These are phyloP conservation scores for Phellopilus nigrolimitatus DNA, from an alignment of 1,284 basidiomycete species.

Conservation along the genomic window DNA sequence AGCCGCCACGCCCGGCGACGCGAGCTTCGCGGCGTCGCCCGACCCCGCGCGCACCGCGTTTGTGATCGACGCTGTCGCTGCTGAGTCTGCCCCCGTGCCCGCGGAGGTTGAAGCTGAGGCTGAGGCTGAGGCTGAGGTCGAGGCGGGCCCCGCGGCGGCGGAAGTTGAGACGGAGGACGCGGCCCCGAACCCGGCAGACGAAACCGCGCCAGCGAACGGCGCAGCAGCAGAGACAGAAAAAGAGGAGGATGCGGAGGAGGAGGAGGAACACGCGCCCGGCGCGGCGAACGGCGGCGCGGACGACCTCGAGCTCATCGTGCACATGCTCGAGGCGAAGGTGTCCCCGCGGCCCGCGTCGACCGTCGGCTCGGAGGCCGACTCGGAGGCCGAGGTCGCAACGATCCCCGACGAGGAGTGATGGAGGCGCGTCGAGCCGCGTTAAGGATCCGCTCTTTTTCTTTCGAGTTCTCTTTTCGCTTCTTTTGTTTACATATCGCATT, in stretches of 20 bases:
- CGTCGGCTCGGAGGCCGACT: background rate
- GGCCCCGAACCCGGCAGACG: background rate
- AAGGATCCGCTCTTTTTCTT: too few relatives aligned
- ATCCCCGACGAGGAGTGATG: conserved; percentile 20
- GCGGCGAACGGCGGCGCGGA: background rate
- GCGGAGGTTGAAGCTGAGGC: background rate
- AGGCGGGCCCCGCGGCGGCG: background rate
- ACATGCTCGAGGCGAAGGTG: conserved; percentile 16
- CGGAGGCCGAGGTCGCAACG: conserved; percentile 5
- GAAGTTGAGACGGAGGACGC: background rate
- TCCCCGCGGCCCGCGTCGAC: conserved; percentile 3
- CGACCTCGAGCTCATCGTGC: conserved; percentile 15
- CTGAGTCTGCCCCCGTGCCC: background rate
- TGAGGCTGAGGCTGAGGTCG: too few relatives aligned
- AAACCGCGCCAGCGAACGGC: background rate
- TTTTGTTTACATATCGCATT: too few relatives aligned
- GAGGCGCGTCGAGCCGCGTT: too few relatives aligned
- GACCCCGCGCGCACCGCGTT: background rate
- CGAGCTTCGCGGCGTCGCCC: background rate
- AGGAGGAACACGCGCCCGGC: background rate
- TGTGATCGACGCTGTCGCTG: background rate
- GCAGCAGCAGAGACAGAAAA: background rate
- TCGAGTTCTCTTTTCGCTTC: too few relatives aligned
- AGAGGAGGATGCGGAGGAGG: background rate
- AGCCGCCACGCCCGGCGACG: too few relatives aligned